phyloP scores from a whole-genome alignment of 2,329 filamentous ascomycete species.

The Colletotrichum spinosum region DNA sequence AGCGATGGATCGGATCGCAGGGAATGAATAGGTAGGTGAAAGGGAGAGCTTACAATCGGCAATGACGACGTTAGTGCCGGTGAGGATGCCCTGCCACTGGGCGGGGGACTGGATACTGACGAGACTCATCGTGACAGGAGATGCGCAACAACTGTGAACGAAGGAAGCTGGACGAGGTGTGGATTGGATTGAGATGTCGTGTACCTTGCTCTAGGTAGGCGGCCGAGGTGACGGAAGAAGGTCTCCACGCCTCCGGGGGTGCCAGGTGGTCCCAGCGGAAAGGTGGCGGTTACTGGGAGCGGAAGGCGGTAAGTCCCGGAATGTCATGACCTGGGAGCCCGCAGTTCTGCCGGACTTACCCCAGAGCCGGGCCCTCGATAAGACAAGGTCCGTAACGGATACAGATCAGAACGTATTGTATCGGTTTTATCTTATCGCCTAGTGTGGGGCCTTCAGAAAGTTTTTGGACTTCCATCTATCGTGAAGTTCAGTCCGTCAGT shows the following conservation, averaged over 20 bases:
- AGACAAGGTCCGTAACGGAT: neutral
- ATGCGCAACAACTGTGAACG: conserved; percentile 4
- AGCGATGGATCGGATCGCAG: conserved; percentile 24
- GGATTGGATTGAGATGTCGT: neutral
- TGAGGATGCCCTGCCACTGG: conserved; percentile 80
- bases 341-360: conserved; percentile 42
- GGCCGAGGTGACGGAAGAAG: conserved; percentile 12
- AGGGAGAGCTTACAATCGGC: conserved; percentile 84
- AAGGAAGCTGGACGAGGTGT: neutral
- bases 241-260: conserved; percentile 4
- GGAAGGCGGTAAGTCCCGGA: conserved; percentile 41
- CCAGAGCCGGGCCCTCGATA: conserved; percentile 21
- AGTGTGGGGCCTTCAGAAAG: conserved; percentile 32
- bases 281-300: conserved; percentile 18
- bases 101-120: conserved; percentile 72
- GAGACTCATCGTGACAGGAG: conserved; percentile 54
- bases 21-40: conserved; percentile 10
- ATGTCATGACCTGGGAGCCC: neutral
- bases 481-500: neutral
- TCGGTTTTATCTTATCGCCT: neutral
- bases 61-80: conserved; percentile 82
- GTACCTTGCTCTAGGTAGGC: no score
- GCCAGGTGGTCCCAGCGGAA: conserved; percentile 28
- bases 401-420: neutral
- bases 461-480: conserved; percentile 28